Conservation (phyloP, 305 asterid species). For the Fraxinus sp. region DNA sequence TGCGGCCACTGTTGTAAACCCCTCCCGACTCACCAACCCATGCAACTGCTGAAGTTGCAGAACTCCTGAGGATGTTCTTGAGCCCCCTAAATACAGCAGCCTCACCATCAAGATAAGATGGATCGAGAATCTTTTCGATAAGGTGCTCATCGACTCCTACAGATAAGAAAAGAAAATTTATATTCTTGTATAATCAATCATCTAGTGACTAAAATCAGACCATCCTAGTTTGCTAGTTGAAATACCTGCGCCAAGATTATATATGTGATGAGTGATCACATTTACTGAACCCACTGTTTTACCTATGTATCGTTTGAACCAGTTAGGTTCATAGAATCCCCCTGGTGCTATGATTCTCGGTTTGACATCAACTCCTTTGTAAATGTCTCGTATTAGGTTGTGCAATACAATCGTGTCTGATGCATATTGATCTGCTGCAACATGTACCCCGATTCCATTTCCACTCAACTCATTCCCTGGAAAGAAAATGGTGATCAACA, state of each 20-base stretch:
- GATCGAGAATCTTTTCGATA: slow-evolving; percentile 4
- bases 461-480: slow-evolving; percentile 52
- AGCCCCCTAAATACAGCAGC: slow-evolving; percentile 3
- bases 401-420: slow-evolving; percentile 32
- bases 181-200: not conserved
- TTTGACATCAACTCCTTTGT: slow-evolving; percentile 28
- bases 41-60: slow-evolving; percentile 16
- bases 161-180: not conserved
- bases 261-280: slow-evolving; percentile 48
- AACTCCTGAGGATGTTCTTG: slow-evolving; percentile 3
- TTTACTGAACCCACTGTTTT: slow-evolving; percentile 31
- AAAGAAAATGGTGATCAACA: not conserved
- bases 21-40: slow-evolving; percentile 24
- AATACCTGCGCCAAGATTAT: slow-evolving; percentile 54
- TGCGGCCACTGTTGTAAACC: slow-evolving; percentile 16
- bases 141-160: slow-evolving; percentile 10
- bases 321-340: slow-evolving; percentile 45
- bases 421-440: slow-evolving; percentile 47
- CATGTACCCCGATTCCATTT: slow-evolving; percentile 43
- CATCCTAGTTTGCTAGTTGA: not conserved
- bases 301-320: slow-evolving; percentile 35
- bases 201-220: not conserved
- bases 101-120: slow-evolving; percentile 20
- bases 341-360: slow-evolving; percentile 46
- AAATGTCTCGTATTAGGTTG: slow-evolving; percentile 33